Conservation (phyloP, 2,329 filamentous ascomycete species). For the Plectosphaerella cucumerina region DNA sequence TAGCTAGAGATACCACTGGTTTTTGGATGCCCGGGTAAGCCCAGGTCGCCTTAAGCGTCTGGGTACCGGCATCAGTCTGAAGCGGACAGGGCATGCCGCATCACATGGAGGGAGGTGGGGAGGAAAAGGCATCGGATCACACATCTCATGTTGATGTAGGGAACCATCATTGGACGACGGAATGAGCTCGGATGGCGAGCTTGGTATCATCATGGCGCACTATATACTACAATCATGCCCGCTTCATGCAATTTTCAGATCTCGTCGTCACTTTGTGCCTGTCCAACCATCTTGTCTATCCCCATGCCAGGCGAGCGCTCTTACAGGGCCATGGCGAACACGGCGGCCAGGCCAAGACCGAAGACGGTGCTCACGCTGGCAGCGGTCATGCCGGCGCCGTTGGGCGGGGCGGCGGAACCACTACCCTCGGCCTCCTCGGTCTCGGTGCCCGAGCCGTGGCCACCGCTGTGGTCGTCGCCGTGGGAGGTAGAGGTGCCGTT, state of each 20-base stretch:
- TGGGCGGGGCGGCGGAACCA: conserved; percentile 1
- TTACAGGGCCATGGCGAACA: conserved; percentile 30
- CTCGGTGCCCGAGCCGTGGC: conserved; percentile 2
- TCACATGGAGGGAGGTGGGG: not conserved
- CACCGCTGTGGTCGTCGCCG: conserved; percentile 61
- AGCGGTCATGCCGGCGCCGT: conserved; percentile 10
- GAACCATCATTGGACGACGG: not conserved
- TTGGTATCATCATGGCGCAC: conserved; percentile 11
- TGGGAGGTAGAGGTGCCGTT: conserved; percentile 53
- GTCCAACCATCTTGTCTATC: too few species aligned
- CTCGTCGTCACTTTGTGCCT: not conserved
- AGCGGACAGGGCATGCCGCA: not conserved
- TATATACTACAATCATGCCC: conserved; percentile 10
- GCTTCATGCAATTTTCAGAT: conserved; percentile 3
- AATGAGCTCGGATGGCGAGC: not conserved
- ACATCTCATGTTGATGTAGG: not conserved
- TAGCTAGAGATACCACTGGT: conserved; percentile 12
- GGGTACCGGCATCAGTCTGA: not conserved
- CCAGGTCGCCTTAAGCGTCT: too few species aligned
- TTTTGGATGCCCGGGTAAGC: too few species aligned
- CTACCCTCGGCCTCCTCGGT: conserved; percentile 15
- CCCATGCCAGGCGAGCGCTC: not conserved
- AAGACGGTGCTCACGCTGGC: conserved; percentile 17
- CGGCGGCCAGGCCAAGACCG: conserved; percentile 33
- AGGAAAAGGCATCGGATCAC: not conserved